Evolutionary conservation across 2,329 filamentous ascomycete genomes (phyloP), one percentile per base, ranked within the genome.

Genomic region (Aurifilum marmelostoma): DNA sequence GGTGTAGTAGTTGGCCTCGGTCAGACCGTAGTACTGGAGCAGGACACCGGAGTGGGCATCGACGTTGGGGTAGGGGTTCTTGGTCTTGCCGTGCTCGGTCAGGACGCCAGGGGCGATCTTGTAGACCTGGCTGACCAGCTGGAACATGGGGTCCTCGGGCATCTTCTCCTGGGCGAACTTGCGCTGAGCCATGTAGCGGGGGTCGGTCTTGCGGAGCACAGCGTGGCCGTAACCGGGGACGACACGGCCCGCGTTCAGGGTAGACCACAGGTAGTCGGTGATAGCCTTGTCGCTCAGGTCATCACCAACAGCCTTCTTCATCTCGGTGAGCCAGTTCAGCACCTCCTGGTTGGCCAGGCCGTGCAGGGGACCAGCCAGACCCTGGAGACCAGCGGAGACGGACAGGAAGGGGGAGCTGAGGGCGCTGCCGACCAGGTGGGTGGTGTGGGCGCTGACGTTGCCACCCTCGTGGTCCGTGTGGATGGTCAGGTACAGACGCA

Each of bases 401-500:
- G 96, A 99, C 76, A 99, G 91, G 90, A 97, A 97, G 74, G 96
- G 94, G 74, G 96, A 99, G 89, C 92, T 97, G 79, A 99, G 91
- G 77, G 96, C 95, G 79, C 90, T 93, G 82, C 96, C 96, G 77
- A 99, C 96, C 81, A 99, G 87, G 88, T 99, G 96, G 75, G 96
- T 98, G 81, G 96, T 97, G 89, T 99, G 96, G 75, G 96, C 96
- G 81, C 89, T 93, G 84, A 99, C 96, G 84, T 99, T 99, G 76
- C 96, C 96, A 86, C 96, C 96, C 89, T 99, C 96, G 88, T 99
- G 96, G 84, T 99, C 96, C 72, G 96, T 95, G 92, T 99, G 96
- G 84, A 99, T 99, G 85, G 96, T 98, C 79, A 99, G 89, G 90
- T 99, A 99, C 75, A 99, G 89, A 83, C 96, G 93, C 91, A 99